A percentile compares a stretch with the other conserved stretches of the same genome.
These are phyloP conservation scores for Diplocarpon mali DNA, from an alignment of 2,329 filamentous ascomycete genomes.

Conservation along the genomic window DNA sequence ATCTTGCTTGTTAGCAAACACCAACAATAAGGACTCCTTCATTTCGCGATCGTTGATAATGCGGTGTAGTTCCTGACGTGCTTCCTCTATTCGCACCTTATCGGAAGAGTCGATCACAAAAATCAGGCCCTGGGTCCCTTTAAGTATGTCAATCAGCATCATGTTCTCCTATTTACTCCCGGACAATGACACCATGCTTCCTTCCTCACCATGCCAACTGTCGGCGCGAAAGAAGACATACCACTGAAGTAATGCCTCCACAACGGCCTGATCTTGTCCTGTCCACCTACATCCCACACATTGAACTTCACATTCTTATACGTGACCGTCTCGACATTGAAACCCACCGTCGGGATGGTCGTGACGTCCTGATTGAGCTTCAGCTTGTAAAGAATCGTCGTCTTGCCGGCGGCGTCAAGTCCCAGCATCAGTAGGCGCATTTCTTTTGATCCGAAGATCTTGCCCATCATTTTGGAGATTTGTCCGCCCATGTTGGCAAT, in stretches of 20 bases:
- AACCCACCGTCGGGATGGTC: constrained; percentile 95
- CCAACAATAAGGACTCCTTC: constrained; percentile 85
- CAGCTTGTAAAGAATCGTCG: constrained; percentile 97
- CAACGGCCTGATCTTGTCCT: constrained; percentile 95
- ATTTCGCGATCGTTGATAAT: constrained; percentile 98
- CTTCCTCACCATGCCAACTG: neutral
- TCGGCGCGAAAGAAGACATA: constrained; percentile 29
- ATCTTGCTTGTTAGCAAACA: constrained; percentile 99
- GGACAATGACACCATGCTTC: no score
- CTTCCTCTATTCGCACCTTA: constrained; percentile 82
- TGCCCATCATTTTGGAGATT: constrained; percentile 93
- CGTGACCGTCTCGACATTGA: constrained; percentile 97
- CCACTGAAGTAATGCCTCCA: constrained; percentile 96
- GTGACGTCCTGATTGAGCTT: constrained; percentile 98
- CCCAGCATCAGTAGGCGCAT: constrained; percentile 98
- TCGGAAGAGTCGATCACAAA: constrained; percentile 98
- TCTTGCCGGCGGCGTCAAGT: constrained; percentile 96
- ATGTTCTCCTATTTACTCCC: neutral
- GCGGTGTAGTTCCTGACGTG: constrained; percentile 83
- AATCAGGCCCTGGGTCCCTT: constrained; percentile 92
- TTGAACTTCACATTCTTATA: constrained; percentile 99
- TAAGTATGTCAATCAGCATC: neutral
- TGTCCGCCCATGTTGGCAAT: constrained; percentile 69
- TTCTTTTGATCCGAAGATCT: constrained; percentile 98
- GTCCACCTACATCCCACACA: constrained; percentile 96